These are phyloP conservation scores for Heracleum sosnowskyi DNA, from an alignment of 129 eudicot species.

Conservation along the genomic window DNA sequence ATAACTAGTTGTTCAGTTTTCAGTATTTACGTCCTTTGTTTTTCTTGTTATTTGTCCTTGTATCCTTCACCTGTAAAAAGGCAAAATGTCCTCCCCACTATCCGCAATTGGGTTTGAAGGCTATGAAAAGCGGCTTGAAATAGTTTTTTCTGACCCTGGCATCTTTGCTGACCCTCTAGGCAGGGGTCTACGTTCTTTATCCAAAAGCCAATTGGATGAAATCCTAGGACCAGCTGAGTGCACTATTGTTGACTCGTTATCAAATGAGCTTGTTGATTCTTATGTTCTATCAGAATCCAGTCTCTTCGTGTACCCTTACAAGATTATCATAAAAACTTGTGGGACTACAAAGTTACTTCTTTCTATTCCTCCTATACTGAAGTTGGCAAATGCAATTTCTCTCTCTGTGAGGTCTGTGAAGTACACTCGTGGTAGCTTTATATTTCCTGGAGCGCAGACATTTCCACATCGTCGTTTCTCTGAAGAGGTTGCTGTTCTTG, in stretches of 20 bases:
- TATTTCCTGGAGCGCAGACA: conserved; percentile 71
- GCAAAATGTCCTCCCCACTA: conserved; percentile 40
- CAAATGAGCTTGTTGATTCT: conserved; percentile 59
- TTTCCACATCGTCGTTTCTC: conserved; percentile 78
- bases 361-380: conserved; percentile 68
- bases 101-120: conserved; percentile 94
- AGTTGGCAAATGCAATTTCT: conserved; percentile 37
- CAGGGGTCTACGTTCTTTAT: conserved; percentile 54
- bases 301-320: conserved; percentile 69
- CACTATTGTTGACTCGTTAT: conserved; percentile 66
- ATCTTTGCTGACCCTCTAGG: conserved; percentile 37
- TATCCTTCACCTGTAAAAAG: conserved; percentile 18
- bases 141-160: conserved; percentile 45
- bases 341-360: conserved; percentile 89
- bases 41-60: conserved; percentile 5
- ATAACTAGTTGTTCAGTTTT: conserved; percentile 1
- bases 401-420: conserved; percentile 54
- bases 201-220: conserved; percentile 61
- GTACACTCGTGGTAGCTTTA: conserved; percentile 83
- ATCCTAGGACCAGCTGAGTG: conserved; percentile 80
- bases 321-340: conserved; percentile 77
- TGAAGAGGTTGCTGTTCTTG: conserved; percentile 78
- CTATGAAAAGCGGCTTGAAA: conserved; percentile 83
- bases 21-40: conserved; percentile 13
- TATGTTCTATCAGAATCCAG: conserved; percentile 87